Conservation (phyloP, 1,284 basidiomycete genomes). For the Microbotryum lychnidis-dioicae region DNA sequence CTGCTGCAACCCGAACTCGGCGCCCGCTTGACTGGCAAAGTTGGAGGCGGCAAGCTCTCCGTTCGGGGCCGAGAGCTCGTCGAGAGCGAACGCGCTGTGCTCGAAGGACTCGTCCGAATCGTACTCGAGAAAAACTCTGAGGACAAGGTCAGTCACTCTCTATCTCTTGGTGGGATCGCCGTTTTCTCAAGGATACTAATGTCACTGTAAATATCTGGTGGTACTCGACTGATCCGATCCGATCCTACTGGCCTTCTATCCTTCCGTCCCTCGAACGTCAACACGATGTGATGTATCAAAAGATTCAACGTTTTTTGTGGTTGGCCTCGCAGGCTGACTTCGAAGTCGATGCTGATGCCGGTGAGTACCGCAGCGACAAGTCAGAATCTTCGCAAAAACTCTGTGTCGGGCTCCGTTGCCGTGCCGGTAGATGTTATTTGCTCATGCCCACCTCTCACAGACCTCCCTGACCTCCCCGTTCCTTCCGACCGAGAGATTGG, state of each 20-base stretch:
- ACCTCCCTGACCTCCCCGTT: slow-evolving; percentile 31
- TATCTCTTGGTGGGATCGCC: neutral
- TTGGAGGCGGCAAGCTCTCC: slow-evolving; percentile 37
- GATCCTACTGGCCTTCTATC: neutral
- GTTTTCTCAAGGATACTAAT: neutral
- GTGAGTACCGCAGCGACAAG: neutral
- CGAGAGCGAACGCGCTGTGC: slow-evolving; percentile 37
- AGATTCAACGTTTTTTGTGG: slow-evolving; percentile 38
- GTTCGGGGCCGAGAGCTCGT: slow-evolving; percentile 39
- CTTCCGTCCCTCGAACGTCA: too few relatives aligned
- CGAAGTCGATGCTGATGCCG: slow-evolving; percentile 27
- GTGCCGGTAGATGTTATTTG: slow-evolving; percentile 11
- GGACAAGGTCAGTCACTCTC: slow-evolving; percentile 29
- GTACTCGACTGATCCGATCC: neutral
- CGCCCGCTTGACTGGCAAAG: slow-evolving; percentile 10
- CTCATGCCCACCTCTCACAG: slow-evolving; percentile 31
- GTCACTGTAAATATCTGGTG: neutral
- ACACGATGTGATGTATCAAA: neutral
- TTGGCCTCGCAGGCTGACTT: slow-evolving; percentile 36
- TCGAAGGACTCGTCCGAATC: slow-evolving; percentile 38
- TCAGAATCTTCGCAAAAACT: too few relatives aligned
- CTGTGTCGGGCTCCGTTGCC: too few relatives aligned
- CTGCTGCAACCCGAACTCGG: slow-evolving; percentile 40
- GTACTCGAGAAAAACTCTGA: slow-evolving; percentile 42
- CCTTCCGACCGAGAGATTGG: slow-evolving; percentile 39